These are phyloP conservation scores for Paraphaeosphaeria minitans DNA, from an alignment of 2,329 filamentous ascomycete genomes.

Conservation along the genomic window DNA sequence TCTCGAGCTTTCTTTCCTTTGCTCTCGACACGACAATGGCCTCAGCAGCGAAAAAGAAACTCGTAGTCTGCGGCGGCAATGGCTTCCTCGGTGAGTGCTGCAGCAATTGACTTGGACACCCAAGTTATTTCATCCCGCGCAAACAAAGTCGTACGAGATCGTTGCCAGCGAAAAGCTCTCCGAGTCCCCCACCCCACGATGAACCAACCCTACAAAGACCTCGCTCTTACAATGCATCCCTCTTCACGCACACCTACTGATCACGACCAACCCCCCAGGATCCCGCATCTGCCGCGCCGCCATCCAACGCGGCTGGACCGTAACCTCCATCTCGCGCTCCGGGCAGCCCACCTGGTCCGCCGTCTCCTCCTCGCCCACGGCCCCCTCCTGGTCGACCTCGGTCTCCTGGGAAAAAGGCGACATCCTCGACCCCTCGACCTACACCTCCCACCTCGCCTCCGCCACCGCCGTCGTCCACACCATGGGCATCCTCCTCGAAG, in stretches of 20 bases:
- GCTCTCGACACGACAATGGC: conserved; percentile 48
- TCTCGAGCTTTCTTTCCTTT: background rate
- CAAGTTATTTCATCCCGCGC: too few species aligned
- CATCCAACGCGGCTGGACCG: conserved; percentile 83
- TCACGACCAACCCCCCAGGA: conserved; percentile 47
- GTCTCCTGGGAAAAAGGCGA: conserved; percentile 90
- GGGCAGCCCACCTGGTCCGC: conserved; percentile 85
- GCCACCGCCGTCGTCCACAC: conserved; percentile 89
- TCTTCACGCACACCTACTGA: background rate
- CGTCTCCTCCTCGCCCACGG: conserved; percentile 71
- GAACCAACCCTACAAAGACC: too few species aligned
- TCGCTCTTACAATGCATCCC: too few species aligned
- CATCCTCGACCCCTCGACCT: conserved; percentile 81
- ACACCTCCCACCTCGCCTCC: conserved; percentile 73
- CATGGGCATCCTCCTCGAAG: conserved; percentile 95
- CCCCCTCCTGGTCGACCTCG: conserved; percentile 79
- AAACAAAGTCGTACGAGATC: too few species aligned
- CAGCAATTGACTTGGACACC: too few species aligned
- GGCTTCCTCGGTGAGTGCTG: conserved; percentile 75
- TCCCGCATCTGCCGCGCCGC: conserved; percentile 90
- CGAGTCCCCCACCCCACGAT: too few species aligned
- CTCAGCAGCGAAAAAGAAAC: conserved; percentile 69
- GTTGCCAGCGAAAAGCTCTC: too few species aligned
- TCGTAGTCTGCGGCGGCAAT: conserved; percentile 92
- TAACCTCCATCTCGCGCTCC: conserved; percentile 93